phyloP scores from a whole-genome alignment of 2,329 filamentous ascomycete genomes.

The Diaporthe aspalathi region DNA sequence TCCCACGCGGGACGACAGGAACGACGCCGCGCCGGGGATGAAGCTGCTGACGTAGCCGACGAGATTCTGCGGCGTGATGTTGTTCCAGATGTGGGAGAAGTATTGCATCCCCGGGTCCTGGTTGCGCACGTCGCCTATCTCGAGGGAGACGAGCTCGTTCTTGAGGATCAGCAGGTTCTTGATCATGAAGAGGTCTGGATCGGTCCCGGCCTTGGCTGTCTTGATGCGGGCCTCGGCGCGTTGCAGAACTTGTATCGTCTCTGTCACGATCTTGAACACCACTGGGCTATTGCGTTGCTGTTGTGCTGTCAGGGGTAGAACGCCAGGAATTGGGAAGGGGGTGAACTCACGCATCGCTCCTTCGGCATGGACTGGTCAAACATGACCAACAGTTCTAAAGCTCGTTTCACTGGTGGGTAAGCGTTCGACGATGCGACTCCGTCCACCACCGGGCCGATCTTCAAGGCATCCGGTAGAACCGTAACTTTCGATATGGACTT shows the following conservation, averaged over 20 bases:
- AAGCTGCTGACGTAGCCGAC: constrained; percentile 69
- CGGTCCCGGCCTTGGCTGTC: constrained; percentile 68
- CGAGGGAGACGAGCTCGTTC: constrained; percentile 94
- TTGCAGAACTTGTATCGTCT: constrained; percentile 86
- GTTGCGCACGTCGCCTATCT: constrained; percentile 79
- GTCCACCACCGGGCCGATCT: constrained; percentile 61
- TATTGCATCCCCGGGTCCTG: constrained; percentile 67
- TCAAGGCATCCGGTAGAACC: constrained; percentile 60
- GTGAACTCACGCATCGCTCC: constrained; percentile 66
- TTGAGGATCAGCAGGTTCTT: constrained; percentile 95
- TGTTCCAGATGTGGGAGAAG: constrained; percentile 74
- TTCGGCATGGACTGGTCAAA: constrained; percentile 75
- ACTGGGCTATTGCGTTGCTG: constrained; percentile 66
- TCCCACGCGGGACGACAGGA: constrained; percentile 52
- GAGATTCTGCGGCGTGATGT: constrained; percentile 67
- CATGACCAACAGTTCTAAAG: constrained; percentile 68
- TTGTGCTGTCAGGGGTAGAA: constrained; percentile 32
- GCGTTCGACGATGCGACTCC: constrained; percentile 67
- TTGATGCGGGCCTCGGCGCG: constrained; percentile 79
- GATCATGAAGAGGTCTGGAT: constrained; percentile 91
- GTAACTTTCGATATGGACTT: constrained; percentile 64
- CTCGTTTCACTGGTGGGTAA: constrained; percentile 67
- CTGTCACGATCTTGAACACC: constrained; percentile 81
- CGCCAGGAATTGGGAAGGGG: neutral
- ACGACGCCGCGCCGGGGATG: constrained; percentile 66